phyloP scores from a whole-genome alignment of 768 basidiomycete genomes.

The Suillus alpinus region DNA sequence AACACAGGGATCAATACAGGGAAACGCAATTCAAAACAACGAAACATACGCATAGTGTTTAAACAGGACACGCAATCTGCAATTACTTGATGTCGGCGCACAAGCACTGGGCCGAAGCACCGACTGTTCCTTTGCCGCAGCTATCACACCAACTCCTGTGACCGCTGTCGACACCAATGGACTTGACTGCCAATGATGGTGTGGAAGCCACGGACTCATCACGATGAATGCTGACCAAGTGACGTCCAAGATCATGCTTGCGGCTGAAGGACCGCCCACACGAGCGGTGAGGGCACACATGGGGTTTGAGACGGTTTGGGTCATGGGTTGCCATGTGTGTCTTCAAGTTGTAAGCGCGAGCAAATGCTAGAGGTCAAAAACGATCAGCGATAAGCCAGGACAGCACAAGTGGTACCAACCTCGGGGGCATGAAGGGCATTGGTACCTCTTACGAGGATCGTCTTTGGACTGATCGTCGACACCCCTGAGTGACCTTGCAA shows the following conservation, averaged over 20 bases:
- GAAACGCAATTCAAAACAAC: background rate
- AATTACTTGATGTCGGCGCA: slow-evolving; percentile 66
- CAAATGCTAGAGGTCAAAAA: slow-evolving; percentile 59
- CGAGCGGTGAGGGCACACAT: slow-evolving; percentile 79
- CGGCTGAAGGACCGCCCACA: slow-evolving; percentile 92
- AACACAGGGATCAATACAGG: slow-evolving; percentile 2
- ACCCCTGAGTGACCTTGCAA: slow-evolving; percentile 35
- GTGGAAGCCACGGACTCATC: slow-evolving; percentile 53
- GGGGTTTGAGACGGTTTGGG: slow-evolving; percentile 86
- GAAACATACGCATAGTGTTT: slow-evolving; percentile 27
- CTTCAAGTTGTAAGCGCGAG: slow-evolving; percentile 91
- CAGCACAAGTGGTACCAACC: slow-evolving; percentile 37
- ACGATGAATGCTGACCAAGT: slow-evolving; percentile 82
- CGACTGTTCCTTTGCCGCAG: slow-evolving; percentile 70
- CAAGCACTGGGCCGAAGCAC: slow-evolving; percentile 50
- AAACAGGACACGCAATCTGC: slow-evolving; percentile 8
- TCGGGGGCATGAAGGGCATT: slow-evolving; percentile 71
- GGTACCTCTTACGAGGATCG: slow-evolving; percentile 77
- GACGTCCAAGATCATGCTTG: slow-evolving; percentile 91
- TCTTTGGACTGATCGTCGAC: slow-evolving; percentile 45
- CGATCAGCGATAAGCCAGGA: slow-evolving; percentile 4
- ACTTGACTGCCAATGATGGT: slow-evolving; percentile 36
- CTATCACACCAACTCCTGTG: slow-evolving; percentile 67
- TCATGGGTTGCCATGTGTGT: slow-evolving; percentile 95
- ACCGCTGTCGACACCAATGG: slow-evolving; percentile 70